These are phyloP conservation scores for Fusarium foetens DNA, from an alignment of 2,329 filamentous ascomycete species.

Conservation along the genomic window DNA sequence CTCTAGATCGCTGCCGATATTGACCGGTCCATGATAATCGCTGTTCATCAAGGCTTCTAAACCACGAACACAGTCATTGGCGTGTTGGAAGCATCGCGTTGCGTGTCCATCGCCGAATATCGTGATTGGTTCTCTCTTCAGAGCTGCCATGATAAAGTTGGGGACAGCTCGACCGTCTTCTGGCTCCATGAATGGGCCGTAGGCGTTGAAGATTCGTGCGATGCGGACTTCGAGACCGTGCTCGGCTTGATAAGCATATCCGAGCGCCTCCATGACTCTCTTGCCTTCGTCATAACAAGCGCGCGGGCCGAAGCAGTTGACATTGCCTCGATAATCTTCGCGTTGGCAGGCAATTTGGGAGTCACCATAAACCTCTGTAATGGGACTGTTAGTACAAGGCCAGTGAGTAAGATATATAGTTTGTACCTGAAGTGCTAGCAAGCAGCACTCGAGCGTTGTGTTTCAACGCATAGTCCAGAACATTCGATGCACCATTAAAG, in stretches of 20 bases:
- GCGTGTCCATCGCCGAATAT: slow-evolving; percentile 35
- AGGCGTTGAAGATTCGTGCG: slow-evolving; percentile 37
- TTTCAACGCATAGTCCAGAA: slow-evolving; percentile 29
- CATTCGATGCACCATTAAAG: slow-evolving; percentile 29
- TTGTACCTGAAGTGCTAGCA: slow-evolving; percentile 31
- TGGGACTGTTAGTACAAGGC: no score
- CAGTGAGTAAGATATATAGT: no score
- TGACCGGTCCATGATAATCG: slow-evolving; percentile 23
- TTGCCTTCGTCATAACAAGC: slow-evolving; percentile 57
- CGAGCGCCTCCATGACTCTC: slow-evolving; percentile 51
- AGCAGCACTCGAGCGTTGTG: slow-evolving; percentile 31
- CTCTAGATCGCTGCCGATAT: slow-evolving; percentile 34
- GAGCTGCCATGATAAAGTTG: slow-evolving; percentile 35
- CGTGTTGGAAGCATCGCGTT: slow-evolving; percentile 30
- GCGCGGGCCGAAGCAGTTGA: slow-evolving; percentile 54
- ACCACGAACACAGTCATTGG: slow-evolving; percentile 18
- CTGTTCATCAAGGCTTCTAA: slow-evolving; percentile 35
- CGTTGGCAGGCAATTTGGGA: slow-evolving; percentile 9
- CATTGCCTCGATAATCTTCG: slow-evolving; percentile 52
- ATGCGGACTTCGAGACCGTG: slow-evolving; percentile 40
- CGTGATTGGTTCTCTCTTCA: slow-evolving; percentile 24
- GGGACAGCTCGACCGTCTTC: slow-evolving; percentile 31
- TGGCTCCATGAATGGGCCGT: slow-evolving; percentile 25
- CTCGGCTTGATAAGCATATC: slow-evolving; percentile 42
- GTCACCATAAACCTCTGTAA: slow-evolving; percentile 33